phyloP scores from a whole-genome alignment of 2,329 filamentous ascomycete species.

The Fusarium guadeloupense region DNA sequence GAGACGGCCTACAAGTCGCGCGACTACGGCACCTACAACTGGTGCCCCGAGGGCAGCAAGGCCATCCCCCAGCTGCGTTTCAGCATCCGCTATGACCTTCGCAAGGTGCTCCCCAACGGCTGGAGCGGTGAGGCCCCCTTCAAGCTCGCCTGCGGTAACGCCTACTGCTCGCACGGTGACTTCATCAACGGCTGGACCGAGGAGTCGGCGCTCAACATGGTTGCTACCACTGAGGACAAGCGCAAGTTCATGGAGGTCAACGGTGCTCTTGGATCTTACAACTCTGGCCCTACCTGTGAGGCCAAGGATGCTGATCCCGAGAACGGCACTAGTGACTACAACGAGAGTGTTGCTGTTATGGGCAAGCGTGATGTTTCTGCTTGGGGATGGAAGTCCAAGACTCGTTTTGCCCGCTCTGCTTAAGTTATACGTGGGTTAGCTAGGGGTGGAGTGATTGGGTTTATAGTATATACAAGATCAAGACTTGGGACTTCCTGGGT shows the following conservation, averaged over 20 bases:
- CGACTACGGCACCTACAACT: slow-evolving; percentile 39
- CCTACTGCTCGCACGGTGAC: slow-evolving; percentile 56
- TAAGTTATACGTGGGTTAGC: neutral
- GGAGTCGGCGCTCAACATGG: slow-evolving; percentile 48
- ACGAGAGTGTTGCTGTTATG: slow-evolving; percentile 33
- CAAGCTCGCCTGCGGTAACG: slow-evolving; percentile 53
- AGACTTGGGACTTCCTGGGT: too few relatives aligned
- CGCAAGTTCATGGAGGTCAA: slow-evolving; percentile 47
- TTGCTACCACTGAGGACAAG: slow-evolving; percentile 49
- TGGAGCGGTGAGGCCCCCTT: slow-evolving; percentile 56
- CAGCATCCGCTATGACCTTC: slow-evolving; percentile 57
- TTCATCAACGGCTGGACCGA: slow-evolving; percentile 58
- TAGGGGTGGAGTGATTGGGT: too few relatives aligned
- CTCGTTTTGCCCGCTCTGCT: slow-evolving; percentile 18
- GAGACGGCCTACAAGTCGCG: slow-evolving; percentile 35
- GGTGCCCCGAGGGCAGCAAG: slow-evolving; percentile 55
- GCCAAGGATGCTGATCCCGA: slow-evolving; percentile 53
- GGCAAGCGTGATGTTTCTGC: slow-evolving; percentile 32
- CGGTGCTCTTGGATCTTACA: slow-evolving; percentile 30
- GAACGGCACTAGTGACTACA: slow-evolving; percentile 53
- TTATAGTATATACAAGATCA: too few relatives aligned
- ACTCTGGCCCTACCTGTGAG: slow-evolving; percentile 39
- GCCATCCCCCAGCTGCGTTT: slow-evolving; percentile 58
- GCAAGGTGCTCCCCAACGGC: slow-evolving; percentile 53
- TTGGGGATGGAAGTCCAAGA: slow-evolving; percentile 31